Evolutionary conservation across 169 alveolate species (phyloP).

Genomic region (Eimeria falciformis): DNA sequence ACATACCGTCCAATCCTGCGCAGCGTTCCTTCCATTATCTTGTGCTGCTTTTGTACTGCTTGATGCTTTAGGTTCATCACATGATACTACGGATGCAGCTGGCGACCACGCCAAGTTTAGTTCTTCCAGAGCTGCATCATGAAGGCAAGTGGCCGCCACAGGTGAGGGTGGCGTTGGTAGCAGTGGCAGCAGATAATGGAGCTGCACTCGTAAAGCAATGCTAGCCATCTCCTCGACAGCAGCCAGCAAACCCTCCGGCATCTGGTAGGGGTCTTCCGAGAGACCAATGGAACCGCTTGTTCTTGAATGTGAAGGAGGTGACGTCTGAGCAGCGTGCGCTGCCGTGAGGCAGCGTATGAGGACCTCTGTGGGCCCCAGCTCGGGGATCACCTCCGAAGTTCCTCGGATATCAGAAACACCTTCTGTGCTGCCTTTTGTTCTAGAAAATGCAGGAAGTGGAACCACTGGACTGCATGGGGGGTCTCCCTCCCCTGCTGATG

Average conservation of each 20-base stretch:
- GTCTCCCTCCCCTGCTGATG: background rate
- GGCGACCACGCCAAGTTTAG: background rate
- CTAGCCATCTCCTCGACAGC: conserved; percentile 10
- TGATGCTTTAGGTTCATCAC: conserved; percentile 12
- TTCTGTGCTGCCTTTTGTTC: background rate
- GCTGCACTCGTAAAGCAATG: conserved; percentile 24
- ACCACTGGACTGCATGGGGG: background rate
- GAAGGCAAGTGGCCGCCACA: background rate
- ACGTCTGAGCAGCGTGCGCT: background rate
- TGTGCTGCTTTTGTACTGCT: background rate
- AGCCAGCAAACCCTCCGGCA: background rate
- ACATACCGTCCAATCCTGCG: background rate
- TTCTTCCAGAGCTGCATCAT: conserved; percentile 30
- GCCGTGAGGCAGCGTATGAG: background rate
- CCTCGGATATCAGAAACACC: background rate
- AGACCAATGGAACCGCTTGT: background rate
- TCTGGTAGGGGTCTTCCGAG: background rate
- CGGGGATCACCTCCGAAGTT: no score
- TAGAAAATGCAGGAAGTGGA: background rate
- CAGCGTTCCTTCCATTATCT: background rate
- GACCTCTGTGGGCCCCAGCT: background rate
- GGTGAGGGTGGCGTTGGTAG: conserved; percentile 57
- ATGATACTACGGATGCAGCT: background rate
- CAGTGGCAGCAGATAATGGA: conserved; percentile 43
- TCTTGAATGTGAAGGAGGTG: background rate